Evolutionary conservation across 2,329 filamentous ascomycete genomes (phyloP).

Genomic region (Xylariaceae sp.): DNA sequence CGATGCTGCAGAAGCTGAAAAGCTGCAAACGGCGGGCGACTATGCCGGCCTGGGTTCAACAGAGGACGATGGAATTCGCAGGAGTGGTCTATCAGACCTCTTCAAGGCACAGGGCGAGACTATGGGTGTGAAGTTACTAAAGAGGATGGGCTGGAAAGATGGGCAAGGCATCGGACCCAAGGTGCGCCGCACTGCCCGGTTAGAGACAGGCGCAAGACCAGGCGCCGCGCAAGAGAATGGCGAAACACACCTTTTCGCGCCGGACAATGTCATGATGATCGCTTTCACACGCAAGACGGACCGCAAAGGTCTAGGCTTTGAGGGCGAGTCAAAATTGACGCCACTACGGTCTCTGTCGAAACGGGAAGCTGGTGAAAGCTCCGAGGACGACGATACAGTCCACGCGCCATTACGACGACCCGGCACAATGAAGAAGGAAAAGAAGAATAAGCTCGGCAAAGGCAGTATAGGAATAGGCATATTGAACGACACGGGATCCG

Average conservation of each 20-base stretch:
- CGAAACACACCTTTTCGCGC: constrained; percentile 73
- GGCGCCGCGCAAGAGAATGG: constrained; percentile 35
- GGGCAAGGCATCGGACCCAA: constrained; percentile 92
- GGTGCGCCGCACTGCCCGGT: constrained; percentile 67
- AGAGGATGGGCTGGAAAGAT: constrained; percentile 92
- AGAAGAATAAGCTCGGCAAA: constrained; percentile 39
- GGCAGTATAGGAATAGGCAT: constrained; percentile 83
- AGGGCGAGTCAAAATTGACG: constrained; percentile 53
- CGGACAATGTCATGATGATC: constrained; percentile 71
- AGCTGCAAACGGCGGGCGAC: constrained; percentile 65
- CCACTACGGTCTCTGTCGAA: constrained; percentile 27
- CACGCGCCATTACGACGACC: constrained; percentile 32
- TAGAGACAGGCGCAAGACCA: constrained; percentile 47
- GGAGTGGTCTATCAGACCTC: constrained; percentile 62
- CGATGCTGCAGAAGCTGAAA: constrained; percentile 74
- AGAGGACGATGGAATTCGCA: constrained; percentile 47
- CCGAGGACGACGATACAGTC: constrained; percentile 42
- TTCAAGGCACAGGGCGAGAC: constrained; percentile 73
- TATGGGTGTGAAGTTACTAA: constrained; percentile 79
- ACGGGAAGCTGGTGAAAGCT: constrained; percentile 30
- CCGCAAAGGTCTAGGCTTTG: constrained; percentile 66
- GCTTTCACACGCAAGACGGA: constrained; percentile 62
- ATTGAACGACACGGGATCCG: constrained; percentile 88
- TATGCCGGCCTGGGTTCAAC: constrained; percentile 75
- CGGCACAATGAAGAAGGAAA: constrained; percentile 46